Conservation (phyloP, 176 grass and related monocot genomes). For the Ananas comosus region DNA sequence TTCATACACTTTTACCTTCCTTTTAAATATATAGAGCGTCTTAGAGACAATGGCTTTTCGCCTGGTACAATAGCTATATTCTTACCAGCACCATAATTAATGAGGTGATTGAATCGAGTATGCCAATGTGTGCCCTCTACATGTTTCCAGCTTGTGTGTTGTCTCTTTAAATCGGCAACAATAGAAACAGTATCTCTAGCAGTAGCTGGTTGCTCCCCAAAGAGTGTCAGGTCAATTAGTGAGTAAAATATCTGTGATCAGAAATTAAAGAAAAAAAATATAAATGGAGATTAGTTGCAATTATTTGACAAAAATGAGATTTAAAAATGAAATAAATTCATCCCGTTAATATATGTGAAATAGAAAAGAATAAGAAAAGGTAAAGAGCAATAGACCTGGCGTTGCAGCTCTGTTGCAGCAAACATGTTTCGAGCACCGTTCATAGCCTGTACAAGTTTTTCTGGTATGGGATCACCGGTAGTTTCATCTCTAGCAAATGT, state of each 20-base stretch:
- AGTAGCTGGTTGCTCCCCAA: conserved; percentile 57
- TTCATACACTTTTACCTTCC: no score
- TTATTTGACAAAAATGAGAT: conserved; percentile 2
- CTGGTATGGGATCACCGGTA: conserved; percentile 70
- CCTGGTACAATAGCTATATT: not conserved
- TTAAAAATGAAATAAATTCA: conserved; percentile 8
- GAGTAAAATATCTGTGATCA: conserved; percentile 72
- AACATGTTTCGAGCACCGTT: conserved; percentile 75
- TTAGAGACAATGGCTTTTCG: no score
- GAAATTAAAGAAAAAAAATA: not conserved
- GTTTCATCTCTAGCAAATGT: conserved; percentile 82
- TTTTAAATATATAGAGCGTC: no score
- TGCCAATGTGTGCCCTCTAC: conserved; percentile 84
- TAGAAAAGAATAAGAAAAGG: not conserved
- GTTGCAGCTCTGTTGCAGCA: conserved; percentile 76
- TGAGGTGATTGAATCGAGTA: conserved; percentile 71
- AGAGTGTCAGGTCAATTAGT: conserved; percentile 80
- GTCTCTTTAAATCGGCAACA: conserved; percentile 61
- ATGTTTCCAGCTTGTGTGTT: conserved; percentile 72
- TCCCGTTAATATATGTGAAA: conserved; percentile 5
- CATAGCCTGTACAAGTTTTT: conserved; percentile 71
- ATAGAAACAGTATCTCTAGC: conserved; percentile 67
- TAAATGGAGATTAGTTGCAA: not conserved
- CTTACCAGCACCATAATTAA: conserved; percentile 86
- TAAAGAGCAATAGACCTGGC: conserved; percentile 44